Conservation (phyloP, 345 rosid genomes). For the Citrus cavaleriei region DNA sequence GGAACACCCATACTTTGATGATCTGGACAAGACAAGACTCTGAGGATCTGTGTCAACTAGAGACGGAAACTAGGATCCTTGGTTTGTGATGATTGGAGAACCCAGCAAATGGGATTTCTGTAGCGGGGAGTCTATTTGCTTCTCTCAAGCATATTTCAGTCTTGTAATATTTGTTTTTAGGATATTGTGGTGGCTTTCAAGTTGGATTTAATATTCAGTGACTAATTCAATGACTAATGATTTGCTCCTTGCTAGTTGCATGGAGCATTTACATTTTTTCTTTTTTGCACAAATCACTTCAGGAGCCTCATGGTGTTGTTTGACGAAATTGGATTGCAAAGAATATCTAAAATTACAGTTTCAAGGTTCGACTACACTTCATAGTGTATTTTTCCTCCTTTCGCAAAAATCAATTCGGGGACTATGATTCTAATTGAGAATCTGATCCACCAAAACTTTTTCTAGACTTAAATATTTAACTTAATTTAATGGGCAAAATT, state of each 20-base stretch:
- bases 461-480: no score
- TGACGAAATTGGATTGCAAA: no score
- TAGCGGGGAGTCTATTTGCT: slow-evolving; percentile 30
- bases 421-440: background rate
- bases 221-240: background rate
- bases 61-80: background rate
- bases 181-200: background rate
- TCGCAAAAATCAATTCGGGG: no score
- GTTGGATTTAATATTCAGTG: background rate
- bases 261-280: no score
- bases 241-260: background rate
- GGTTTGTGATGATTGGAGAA: background rate
- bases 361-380: no score
- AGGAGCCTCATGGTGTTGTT: no score
- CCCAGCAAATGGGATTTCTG: background rate
- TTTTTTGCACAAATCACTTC: no score
- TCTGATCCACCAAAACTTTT: no score
- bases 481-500: no score
- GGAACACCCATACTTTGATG: slow-evolving; percentile 93
- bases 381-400: no score
- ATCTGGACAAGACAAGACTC: slow-evolving; percentile 53
- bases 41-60: slow-evolving; percentile 20
- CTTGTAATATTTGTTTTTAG: background rate
- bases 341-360: no score
- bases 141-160: slow-evolving; percentile 47